phyloP scores from a whole-genome alignment of 257 asterid genomes.

The Solanum clarkiae region DNA sequence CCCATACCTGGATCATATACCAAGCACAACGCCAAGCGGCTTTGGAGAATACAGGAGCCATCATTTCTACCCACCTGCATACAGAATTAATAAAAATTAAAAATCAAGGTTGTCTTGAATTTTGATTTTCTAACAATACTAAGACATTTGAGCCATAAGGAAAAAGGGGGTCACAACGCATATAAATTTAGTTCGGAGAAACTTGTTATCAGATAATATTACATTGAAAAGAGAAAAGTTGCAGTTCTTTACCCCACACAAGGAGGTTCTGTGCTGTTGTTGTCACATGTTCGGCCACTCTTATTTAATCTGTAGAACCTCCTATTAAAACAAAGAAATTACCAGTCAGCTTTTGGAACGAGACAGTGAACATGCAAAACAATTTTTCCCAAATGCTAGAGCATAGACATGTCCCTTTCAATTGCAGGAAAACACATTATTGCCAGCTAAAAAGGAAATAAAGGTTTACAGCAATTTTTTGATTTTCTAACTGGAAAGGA shows the following conservation, averaged over 20 bases:
- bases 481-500: not conserved
- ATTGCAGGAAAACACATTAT: not conserved
- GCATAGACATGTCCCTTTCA: not conserved
- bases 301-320: conserved; percentile 33
- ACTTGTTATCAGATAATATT: not conserved
- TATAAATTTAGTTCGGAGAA: not conserved
- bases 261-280: conserved; percentile 64
- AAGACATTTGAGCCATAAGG: not conserved
- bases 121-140: not conserved
- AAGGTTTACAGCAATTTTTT: not conserved
- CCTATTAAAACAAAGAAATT: conserved; percentile 21
- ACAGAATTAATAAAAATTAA: not conserved
- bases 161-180: not conserved
- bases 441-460: not conserved
- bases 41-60: conserved; percentile 91
- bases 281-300: conserved; percentile 48
- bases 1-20: conserved; percentile 79
- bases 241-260: conserved; percentile 64
- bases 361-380: not conserved
- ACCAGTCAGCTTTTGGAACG: not conserved
- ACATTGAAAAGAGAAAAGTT: not conserved
- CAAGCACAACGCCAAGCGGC: conserved; percentile 93
- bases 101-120: not conserved
- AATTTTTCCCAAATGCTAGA: not conserved
- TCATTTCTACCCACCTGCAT: conserved; percentile 95